Evolutionary conservation across 148 eudicot species (phyloP).

Genomic region (Amaranthus palmeri): DNA sequence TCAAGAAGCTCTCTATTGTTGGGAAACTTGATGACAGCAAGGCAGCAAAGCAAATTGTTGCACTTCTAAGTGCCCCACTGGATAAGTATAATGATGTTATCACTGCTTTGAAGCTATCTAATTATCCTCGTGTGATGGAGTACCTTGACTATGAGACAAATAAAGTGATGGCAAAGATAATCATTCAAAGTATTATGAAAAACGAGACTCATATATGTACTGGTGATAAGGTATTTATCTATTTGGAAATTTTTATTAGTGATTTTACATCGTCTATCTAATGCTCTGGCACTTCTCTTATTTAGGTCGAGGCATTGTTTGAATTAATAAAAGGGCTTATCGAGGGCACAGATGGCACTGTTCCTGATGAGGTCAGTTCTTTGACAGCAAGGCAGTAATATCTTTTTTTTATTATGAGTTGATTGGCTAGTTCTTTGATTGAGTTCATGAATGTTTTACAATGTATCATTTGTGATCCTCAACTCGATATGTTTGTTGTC

Average conservation of each 20-base stretch:
- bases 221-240: constrained; percentile 65
- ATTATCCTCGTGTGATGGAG: constrained; percentile 84
- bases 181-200: constrained; percentile 76
- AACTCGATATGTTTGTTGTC: constrained; percentile 9
- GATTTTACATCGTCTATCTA: constrained; percentile 14
- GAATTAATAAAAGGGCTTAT: constrained; percentile 83
- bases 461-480: neutral
- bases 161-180: constrained; percentile 85
- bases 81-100: constrained; percentile 89
- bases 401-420: neutral
- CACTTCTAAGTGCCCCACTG: constrained; percentile 91
- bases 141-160: constrained; percentile 71
- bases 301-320: constrained; percentile 88
- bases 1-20: constrained; percentile 63
- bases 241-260: constrained; percentile 1
- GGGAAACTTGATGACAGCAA: constrained; percentile 70
- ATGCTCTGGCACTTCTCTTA: constrained; percentile 10
- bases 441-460: neutral
- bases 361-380: constrained; percentile 64
- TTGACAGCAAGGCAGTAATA: too few species aligned
- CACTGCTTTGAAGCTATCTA: constrained; percentile 87
- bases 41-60: constrained; percentile 87
- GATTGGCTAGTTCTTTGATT: neutral
- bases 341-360: constrained; percentile 57
- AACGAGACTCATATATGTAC: constrained; percentile 70